Conservation (phyloP, 345 rosid genomes). For the Populus davidiana region DNA sequence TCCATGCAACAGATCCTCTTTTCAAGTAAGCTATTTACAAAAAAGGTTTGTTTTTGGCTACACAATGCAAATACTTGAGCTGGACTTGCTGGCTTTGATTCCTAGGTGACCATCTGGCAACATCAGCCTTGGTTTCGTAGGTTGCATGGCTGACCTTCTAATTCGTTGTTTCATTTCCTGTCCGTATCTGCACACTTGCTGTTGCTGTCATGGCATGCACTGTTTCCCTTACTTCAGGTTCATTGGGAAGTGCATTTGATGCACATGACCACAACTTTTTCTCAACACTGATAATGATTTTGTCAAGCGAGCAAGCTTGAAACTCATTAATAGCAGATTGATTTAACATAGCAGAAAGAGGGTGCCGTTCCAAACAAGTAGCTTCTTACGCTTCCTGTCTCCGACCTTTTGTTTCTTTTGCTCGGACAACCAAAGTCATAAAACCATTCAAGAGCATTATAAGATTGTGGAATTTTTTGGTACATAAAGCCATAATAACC, state of each 20-base stretch:
- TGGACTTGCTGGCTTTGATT: not conserved
- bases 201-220: not conserved
- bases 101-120: not conserved
- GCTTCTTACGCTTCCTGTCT: not conserved
- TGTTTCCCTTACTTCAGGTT: not conserved
- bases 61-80: not conserved
- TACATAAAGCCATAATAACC: not conserved
- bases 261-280: not conserved
- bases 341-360: not conserved
- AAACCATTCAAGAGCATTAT: not conserved
- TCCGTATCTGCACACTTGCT: not conserved
- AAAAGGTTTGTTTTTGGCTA: not conserved
- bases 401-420: too few relatives aligned
- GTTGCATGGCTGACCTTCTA: not conserved
- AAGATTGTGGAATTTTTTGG: not conserved
- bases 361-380: not conserved
- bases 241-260: not conserved
- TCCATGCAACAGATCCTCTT: not conserved
- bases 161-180: too few relatives aligned
- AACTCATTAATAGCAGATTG: not conserved
- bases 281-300: not conserved
- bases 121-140: not conserved
- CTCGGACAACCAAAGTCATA: not conserved
- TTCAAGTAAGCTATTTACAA: not conserved
- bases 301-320: not conserved